These are phyloP conservation scores for Paramecium bursaria DNA, from an alignment of 73 alveolate species.

Conservation along the genomic window DNA sequence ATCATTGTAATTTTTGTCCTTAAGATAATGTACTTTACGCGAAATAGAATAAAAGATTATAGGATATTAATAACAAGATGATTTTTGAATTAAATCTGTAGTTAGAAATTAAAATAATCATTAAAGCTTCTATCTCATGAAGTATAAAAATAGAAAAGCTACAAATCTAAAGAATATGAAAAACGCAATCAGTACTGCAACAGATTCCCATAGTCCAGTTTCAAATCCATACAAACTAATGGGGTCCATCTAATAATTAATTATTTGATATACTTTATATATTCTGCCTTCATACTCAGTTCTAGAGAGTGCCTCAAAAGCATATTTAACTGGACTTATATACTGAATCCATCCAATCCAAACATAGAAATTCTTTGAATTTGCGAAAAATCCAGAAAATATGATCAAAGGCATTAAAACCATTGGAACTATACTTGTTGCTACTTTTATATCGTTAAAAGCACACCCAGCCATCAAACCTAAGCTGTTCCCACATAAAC, in stretches of 20 bases:
- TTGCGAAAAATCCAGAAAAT: constrained; percentile 52
- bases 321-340: constrained; percentile 79
- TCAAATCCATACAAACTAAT: neutral
- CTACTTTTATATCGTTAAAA: constrained; percentile 58
- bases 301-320: constrained; percentile 73
- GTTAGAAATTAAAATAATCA: no score
- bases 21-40: no score
- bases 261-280: no score
- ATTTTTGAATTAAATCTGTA: no score
- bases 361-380: constrained; percentile 9
- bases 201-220: neutral
- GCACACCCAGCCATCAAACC: constrained; percentile 62
- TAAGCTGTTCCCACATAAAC: constrained; percentile 53
- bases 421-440: constrained; percentile 49
- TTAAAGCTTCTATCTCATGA: neutral
- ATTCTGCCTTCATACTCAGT: constrained; percentile 80
- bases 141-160: neutral
- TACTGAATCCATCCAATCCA: constrained; percentile 74
- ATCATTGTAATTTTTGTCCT: no score
- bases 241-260: no score
- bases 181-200: neutral
- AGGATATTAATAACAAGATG: no score
- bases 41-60: no score
- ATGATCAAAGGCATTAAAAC: constrained; percentile 52
- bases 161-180: neutral